These are phyloP conservation scores for Penicillium antarcticum DNA, from an alignment of 495 filamentous ascomycete genomes.

Conservation along the genomic window DNA sequence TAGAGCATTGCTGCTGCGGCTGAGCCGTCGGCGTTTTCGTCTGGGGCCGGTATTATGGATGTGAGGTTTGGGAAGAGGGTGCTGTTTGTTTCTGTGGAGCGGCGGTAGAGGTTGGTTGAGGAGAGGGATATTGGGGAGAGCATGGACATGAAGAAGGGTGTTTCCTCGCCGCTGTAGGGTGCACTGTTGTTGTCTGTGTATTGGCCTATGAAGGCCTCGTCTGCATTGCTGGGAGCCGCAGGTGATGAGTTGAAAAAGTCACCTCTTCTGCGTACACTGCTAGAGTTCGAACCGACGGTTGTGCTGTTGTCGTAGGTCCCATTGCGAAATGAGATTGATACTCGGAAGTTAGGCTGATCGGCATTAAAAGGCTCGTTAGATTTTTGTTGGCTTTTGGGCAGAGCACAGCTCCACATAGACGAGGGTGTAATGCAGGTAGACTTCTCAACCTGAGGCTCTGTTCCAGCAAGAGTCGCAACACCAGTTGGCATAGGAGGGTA, in stretches of 20 bases:
- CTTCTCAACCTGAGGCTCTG: constrained; percentile 53
- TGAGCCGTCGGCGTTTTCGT: constrained; percentile 60
- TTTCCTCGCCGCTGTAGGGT: constrained; percentile 49
- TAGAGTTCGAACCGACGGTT: constrained; percentile 20
- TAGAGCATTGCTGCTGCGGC: constrained; percentile 66
- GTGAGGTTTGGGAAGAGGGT: constrained; percentile 46
- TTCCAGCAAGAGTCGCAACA: constrained; percentile 67
- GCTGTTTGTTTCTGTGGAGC: constrained; percentile 13
- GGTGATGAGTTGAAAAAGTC: constrained; percentile 55
- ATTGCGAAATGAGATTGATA: constrained; percentile 79
- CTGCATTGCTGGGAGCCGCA: constrained; percentile 58
- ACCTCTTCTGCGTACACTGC: constrained; percentile 7
- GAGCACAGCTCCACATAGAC: constrained; percentile 76
- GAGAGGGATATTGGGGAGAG: constrained; percentile 30
- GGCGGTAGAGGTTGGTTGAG: constrained; percentile 21
- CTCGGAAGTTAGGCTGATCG: constrained; percentile 69
- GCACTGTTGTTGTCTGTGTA: constrained; percentile 72
- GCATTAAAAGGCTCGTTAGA: constrained; percentile 56
- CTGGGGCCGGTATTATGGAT: constrained; percentile 57
- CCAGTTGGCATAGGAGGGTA: constrained; percentile 86
- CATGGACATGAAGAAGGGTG: constrained; percentile 51
- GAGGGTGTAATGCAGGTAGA: constrained; percentile 65
- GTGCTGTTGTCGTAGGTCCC: constrained; percentile 51
- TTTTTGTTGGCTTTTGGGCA: constrained; percentile 71
- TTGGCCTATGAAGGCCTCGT: constrained; percentile 76